phyloP scores from a whole-genome alignment of 2,329 filamentous ascomycete species.

The Botrytis squamosa region DNA sequence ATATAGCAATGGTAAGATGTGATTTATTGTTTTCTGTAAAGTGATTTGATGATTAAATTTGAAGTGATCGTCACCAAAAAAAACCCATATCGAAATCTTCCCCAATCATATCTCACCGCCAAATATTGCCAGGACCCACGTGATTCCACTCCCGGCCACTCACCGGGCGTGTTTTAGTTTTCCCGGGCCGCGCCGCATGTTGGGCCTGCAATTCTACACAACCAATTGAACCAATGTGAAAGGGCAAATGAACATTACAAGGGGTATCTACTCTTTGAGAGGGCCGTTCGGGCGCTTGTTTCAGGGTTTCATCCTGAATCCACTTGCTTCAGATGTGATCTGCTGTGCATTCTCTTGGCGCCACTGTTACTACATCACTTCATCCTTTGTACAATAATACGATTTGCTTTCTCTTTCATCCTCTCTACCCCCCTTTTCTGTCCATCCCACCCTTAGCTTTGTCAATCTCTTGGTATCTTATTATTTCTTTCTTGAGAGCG shows the following conservation, averaged over 20 bases:
- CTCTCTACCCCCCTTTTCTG: not conserved
- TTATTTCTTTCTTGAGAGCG: not conserved
- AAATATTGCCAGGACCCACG: not conserved
- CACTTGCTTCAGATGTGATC: constrained; percentile 21
- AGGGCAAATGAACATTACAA: not conserved
- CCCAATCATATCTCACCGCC: not conserved
- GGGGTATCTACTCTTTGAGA: constrained; percentile 1
- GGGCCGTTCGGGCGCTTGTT: constrained; percentile 20
- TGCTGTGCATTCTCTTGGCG: constrained; percentile 19
- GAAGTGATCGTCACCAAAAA: not conserved
- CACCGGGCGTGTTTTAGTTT: constrained; percentile 11
- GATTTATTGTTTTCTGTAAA: not conserved
- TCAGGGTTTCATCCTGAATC: constrained; percentile 16
- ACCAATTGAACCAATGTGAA: constrained; percentile 15
- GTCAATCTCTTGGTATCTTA: not conserved
- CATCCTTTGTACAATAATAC: constrained; percentile 17
- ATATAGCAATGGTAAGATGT: not conserved
- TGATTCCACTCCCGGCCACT: not conserved
- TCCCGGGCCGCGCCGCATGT: constrained; percentile 1
- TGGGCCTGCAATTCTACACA: not conserved
- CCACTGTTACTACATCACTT: not conserved
- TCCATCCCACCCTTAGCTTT: constrained; percentile 5
- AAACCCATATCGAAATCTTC: constrained; percentile 9
- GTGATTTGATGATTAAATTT: constrained; percentile 6
- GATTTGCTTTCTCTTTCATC: constrained; percentile 8